These are phyloP conservation scores for Starmerella floricola DNA, from an alignment of 805 yeast species.

Conservation along the genomic window DNA sequence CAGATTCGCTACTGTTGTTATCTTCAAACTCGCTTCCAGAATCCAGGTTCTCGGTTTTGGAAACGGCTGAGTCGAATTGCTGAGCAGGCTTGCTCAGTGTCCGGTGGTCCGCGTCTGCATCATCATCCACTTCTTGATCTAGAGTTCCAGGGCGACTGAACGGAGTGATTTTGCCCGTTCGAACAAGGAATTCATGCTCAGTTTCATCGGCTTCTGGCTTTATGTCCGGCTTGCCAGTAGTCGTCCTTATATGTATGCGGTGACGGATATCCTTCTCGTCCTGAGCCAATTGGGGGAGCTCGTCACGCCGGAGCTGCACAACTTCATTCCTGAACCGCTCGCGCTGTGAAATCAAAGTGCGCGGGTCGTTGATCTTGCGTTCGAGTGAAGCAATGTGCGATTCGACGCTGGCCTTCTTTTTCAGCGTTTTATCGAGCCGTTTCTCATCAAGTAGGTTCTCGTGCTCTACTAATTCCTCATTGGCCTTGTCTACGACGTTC, in stretches of 20 bases:
- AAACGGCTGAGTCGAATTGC: slow-evolving; percentile 17
- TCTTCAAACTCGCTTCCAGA: neutral
- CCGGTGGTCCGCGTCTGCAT: slow-evolving; percentile 20
- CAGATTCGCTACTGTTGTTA: slow-evolving; percentile 6
- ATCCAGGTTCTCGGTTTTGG: slow-evolving; percentile 21
- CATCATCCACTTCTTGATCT: slow-evolving; percentile 24
- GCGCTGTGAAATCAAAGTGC: slow-evolving; percentile 54
- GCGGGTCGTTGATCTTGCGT: slow-evolving; percentile 38
- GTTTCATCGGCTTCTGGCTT: slow-evolving; percentile 47
- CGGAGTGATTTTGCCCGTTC: slow-evolving; percentile 91
- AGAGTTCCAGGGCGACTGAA: slow-evolving; percentile 41
- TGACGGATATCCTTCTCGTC: slow-evolving; percentile 55
- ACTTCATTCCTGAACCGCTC: slow-evolving; percentile 45
- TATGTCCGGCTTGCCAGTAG: slow-evolving; percentile 7
- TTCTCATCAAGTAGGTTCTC: slow-evolving; percentile 64
- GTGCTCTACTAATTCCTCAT: slow-evolving; percentile 43
- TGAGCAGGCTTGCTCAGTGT: slow-evolving; percentile 9
- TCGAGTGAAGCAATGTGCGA: slow-evolving; percentile 39
- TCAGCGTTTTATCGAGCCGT: slow-evolving; percentile 56
- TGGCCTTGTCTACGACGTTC: slow-evolving; percentile 49
- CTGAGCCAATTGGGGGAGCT: slow-evolving; percentile 39
- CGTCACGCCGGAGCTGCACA: slow-evolving; percentile 36
- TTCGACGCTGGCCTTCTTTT: slow-evolving; percentile 35
- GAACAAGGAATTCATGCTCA: slow-evolving; percentile 62
- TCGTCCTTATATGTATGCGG: slow-evolving; percentile 31